Evolutionary conservation across 305 asterid genomes (phyloP), one percentile per base, ranked within the genome.

Genomic region (Fraxinus angustifolia): DNA sequence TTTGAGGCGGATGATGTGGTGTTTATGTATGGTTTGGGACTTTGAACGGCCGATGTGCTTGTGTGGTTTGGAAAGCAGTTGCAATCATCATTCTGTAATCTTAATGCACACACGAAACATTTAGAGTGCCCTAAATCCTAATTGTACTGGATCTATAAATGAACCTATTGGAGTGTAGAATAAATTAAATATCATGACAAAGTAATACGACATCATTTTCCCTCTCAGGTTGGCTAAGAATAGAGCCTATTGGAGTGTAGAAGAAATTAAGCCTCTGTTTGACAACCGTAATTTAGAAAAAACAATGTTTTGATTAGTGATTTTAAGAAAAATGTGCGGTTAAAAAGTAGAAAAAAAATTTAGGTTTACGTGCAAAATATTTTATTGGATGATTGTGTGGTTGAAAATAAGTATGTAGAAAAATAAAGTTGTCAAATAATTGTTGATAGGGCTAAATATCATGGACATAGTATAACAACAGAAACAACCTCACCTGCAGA

Each of bases 401-500:
- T 42, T 42, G 53, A 42, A 2, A 42, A 42, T 11, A 42, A 42
- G n/a, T 42, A 11, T 42, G n/a, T 42, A 11, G 53, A 36, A 36
- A 36, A 42, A 42, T 23, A 42, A 2, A 8, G 48, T 10, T 40
- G 14, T 40, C 50, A 40, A 40, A 40, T 40, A 10, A 40, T 38
- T 11, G n/a, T 11, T 42, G 53, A 11, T 14, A 42, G 53, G n/a
- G 53, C 4, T 42, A 42, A 42, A 42, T 42, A 11, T 42, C 53
- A 42, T 42, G 53, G 62, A 73, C 73, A 75, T n/a, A 72, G 58
- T 30, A 35, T 35, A 74, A 79, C 14, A 30, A 48, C 65, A 73
- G 80, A 74, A 84, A 65, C 56, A 80, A 53, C 45, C 87, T 86
- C 77, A 94, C 98, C 94, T 80, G 84, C 78, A 89, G 83, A 62